Conservation (phyloP, 1,284 basidiomycete species). For the Meripilus lineatus region DNA sequence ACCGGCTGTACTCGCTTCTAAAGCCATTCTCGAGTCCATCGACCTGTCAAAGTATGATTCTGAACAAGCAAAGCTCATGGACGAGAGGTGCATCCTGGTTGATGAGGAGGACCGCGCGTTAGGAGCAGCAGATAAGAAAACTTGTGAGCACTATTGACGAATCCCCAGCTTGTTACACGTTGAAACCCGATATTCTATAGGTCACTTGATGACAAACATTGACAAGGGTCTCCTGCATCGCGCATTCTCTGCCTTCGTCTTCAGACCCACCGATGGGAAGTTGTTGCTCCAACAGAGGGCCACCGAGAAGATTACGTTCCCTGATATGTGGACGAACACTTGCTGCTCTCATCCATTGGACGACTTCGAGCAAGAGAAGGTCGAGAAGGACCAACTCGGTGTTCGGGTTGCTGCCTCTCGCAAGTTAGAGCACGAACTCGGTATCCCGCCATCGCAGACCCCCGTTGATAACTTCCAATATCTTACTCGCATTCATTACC, state of each 20-base stretch:
- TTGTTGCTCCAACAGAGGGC: conserved; percentile 96
- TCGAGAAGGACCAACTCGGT: conserved; percentile 78
- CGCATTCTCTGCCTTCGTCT: conserved; percentile 97
- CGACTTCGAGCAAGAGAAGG: conserved; percentile 82
- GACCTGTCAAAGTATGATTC: conserved; percentile 71
- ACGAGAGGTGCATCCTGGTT: conserved; percentile 95
- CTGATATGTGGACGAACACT: conserved; percentile 99
- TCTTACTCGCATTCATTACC: conserved; percentile 95
- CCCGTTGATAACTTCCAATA: conserved; percentile 90
- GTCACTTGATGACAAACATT: conserved; percentile 98
- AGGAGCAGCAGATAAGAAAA: conserved; percentile 96
- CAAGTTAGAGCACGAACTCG: conserved; percentile 96
- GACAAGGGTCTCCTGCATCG: conserved; percentile 93
- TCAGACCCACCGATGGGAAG: conserved; percentile 90
- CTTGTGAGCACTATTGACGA: conserved; percentile 61
- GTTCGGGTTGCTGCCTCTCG: conserved; percentile 88
- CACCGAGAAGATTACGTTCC: conserved; percentile 98
- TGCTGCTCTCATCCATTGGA: conserved; percentile 97
- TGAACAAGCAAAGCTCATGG: conserved; percentile 89
- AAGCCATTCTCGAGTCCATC: conserved; percentile 59
- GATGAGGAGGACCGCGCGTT: conserved; percentile 86
- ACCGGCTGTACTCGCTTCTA: conserved; percentile 52
- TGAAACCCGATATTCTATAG: conserved; percentile 35
- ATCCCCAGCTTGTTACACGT: background rate
- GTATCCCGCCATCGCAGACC: conserved; percentile 78